Conservation (phyloP, 495 filamentous ascomycete species). For the Oleoguttula mirabilis region DNA sequence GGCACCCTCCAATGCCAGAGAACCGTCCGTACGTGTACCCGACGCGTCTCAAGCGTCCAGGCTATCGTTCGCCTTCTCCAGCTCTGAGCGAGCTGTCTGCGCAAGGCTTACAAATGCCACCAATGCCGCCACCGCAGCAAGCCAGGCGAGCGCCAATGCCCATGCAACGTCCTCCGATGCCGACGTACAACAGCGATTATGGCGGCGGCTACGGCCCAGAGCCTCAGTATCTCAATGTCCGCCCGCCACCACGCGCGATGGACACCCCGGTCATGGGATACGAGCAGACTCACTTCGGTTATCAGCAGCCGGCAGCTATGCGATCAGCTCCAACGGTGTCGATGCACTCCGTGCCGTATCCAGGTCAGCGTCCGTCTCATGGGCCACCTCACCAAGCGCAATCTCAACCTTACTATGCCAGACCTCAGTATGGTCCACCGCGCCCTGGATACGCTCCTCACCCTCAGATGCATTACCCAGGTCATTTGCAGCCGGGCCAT, state of each 20-base stretch:
- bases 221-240: constrained; percentile 9
- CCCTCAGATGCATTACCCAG: constrained; percentile 5
- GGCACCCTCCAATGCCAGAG: constrained; percentile 14
- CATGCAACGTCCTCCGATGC: constrained; percentile 12
- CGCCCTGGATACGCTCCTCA: constrained; percentile 11
- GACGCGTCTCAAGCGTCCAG: constrained; percentile 50
- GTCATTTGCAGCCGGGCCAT: constrained; percentile 1
- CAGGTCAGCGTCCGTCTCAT: not conserved
- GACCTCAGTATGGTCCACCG: constrained; percentile 8
- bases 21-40: constrained; percentile 52
- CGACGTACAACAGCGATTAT: constrained; percentile 18
- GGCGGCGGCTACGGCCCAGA: constrained; percentile 8
- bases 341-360: too few species aligned
- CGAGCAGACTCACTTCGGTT: constrained; percentile 12
- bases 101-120: constrained; percentile 2
- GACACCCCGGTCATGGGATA: constrained; percentile 8
- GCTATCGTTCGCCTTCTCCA: constrained; percentile 52
- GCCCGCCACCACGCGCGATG: constrained; percentile 18
- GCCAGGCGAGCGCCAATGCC: not conserved
- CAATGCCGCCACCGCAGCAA: not conserved
- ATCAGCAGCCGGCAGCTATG: constrained; percentile 13
- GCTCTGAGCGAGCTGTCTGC: constrained; percentile 37
- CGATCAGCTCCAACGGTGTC: constrained; percentile 12
- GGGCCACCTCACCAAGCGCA: not conserved
- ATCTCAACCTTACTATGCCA: not conserved